Conservation (phyloP, 495 filamentous ascomycete genomes). For the Penicillium taxi region DNA sequence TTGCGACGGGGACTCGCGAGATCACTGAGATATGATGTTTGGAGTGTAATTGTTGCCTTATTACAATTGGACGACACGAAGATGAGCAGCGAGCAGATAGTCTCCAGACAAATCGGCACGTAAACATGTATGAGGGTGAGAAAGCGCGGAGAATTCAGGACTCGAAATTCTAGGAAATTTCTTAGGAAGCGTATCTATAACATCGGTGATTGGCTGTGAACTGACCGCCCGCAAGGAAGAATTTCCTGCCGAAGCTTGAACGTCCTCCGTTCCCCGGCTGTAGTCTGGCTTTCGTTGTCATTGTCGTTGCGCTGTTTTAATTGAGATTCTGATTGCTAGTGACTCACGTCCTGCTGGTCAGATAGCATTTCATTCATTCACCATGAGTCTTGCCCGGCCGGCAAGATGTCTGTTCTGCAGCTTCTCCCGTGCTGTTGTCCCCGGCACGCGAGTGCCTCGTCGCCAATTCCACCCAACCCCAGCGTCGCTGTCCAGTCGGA, state of each 20-base stretch:
- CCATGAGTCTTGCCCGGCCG: conserved; percentile 53
- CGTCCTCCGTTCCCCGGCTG: conserved; percentile 19
- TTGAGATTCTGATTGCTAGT: conserved; percentile 16
- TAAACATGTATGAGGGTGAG: conserved; percentile 16
- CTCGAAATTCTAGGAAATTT: conserved; percentile 23
- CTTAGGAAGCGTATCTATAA: conserved; percentile 23
- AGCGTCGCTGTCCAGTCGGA: conserved; percentile 27
- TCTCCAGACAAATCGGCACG: conserved; percentile 10
- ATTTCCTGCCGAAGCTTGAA: conserved; percentile 22
- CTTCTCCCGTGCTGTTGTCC: conserved; percentile 33
- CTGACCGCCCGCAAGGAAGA: conserved; percentile 27
- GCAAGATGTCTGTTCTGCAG: conserved; percentile 51
- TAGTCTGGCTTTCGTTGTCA: conserved; percentile 10
- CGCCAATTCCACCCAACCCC: conserved; percentile 48
- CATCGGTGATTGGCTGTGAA: conserved; percentile 14
- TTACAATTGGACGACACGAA: conserved; percentile 1
- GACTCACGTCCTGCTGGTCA: conserved; percentile 22
- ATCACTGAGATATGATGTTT: conserved; percentile 9
- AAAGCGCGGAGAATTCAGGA: conserved; percentile 6
- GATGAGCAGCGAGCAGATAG: conserved; percentile 5
- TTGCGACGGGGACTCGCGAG: conserved; percentile 17
- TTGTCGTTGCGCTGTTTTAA: conserved; percentile 11
- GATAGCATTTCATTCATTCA: conserved; percentile 17
- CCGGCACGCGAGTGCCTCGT: conserved; percentile 37
- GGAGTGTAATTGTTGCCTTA: too few relatives aligned